These are phyloP conservation scores for Septoria petroselini DNA, from an alignment of 2,329 filamentous ascomycete species.

Conservation along the genomic window DNA sequence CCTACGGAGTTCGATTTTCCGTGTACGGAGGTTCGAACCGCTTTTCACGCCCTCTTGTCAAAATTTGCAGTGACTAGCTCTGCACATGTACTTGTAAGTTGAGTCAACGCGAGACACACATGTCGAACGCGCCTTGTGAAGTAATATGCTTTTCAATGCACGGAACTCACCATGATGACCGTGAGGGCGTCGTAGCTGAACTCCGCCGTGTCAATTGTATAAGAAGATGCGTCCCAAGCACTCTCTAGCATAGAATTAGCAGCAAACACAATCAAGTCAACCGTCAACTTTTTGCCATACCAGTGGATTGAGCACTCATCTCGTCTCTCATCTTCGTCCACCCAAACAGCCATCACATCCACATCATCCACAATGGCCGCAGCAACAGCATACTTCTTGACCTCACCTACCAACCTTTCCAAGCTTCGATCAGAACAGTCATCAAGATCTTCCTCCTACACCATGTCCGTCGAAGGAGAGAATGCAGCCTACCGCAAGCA, in stretches of 20 bases:
- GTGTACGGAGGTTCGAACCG: too few species aligned
- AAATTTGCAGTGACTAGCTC: not conserved
- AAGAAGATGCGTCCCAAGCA: not conserved
- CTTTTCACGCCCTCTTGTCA: too few species aligned
- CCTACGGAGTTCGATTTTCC: too few species aligned
- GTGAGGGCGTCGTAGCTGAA: not conserved
- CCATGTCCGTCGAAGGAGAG: constrained; percentile 4
- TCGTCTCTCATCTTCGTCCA: too few species aligned
- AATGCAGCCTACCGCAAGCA: not conserved
- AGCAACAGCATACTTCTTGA: constrained; percentile 10
- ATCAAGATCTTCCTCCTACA: constrained; percentile 8
- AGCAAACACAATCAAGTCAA: not conserved
- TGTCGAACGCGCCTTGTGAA: constrained; percentile 10
- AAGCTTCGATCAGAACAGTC: not conserved
- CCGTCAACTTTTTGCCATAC: not conserved
- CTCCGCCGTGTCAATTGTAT: constrained; percentile 1
- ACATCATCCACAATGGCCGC: constrained; percentile 6
- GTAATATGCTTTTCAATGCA: constrained; percentile 8
- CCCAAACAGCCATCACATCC: not conserved
- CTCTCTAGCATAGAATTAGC: constrained; percentile 1
- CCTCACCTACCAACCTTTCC: constrained; percentile 1
- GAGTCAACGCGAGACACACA: constrained; percentile 9
- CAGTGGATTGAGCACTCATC: not conserved
- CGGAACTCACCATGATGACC: constrained; percentile 1
- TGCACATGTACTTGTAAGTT: constrained; percentile 9